phyloP scores from a whole-genome alignment of 1,284 basidiomycete species.

The Tilletia setariae region DNA sequence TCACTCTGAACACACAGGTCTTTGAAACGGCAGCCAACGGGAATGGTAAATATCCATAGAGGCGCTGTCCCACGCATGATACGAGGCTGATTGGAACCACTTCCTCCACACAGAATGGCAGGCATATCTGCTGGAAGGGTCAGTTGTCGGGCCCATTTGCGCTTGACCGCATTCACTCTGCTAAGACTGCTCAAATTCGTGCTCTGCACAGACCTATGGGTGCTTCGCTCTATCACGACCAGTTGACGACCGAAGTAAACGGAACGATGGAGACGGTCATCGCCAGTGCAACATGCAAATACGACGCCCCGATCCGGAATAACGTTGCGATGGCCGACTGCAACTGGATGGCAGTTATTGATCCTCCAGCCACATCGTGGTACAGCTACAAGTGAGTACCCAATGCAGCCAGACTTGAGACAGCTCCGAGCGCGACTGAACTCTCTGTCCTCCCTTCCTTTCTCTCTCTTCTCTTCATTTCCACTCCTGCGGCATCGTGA shows the following conservation, averaged over 20 bases:
- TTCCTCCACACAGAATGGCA: constrained; percentile 1
- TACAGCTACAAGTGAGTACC: constrained; percentile 2
- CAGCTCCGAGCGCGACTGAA: too few species aligned
- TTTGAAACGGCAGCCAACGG: not conserved
- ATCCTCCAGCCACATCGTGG: not conserved
- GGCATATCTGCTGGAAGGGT: constrained; percentile 6
- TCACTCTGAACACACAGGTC: not conserved
- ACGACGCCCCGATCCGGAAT: not conserved
- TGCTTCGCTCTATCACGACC: constrained; percentile 8
- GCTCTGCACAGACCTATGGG: not conserved
- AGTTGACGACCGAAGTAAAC: not conserved
- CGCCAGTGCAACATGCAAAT: constrained; percentile 14
- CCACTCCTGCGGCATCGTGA: not conserved
- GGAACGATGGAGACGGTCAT: constrained; percentile 7
- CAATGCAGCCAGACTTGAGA: too few species aligned
- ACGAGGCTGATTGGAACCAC: not conserved
- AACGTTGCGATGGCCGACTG: not conserved
- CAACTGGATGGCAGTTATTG: constrained; percentile 4
- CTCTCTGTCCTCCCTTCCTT: not conserved
- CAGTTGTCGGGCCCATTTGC: not conserved
- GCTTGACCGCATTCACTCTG: not conserved
- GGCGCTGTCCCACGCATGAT: not conserved
- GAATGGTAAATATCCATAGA: not conserved
- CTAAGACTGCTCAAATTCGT: not conserved
- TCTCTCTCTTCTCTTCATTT: not conserved